Conservation (phyloP, 148 eudicot genomes). For the Nepenthes gracilis region DNA sequence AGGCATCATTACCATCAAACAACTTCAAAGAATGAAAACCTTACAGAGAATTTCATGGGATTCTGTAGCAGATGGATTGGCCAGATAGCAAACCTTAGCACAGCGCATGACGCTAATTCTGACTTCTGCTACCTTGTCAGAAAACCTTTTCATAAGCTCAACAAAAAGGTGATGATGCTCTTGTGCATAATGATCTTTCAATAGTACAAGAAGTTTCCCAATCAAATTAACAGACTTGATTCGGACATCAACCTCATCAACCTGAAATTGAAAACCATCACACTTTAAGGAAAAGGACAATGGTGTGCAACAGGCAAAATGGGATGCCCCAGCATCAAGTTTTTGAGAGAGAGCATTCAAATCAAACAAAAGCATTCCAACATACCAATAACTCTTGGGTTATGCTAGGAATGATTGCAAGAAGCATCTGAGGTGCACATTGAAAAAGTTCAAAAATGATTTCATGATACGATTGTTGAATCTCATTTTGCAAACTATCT, state of each 20-base stretch:
- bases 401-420: conserved; percentile 62
- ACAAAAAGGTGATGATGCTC: conserved; percentile 48
- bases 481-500: conserved; percentile 41
- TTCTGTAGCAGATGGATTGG: conserved; percentile 41
- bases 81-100: conserved; percentile 48
- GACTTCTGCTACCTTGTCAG: conserved; percentile 84
- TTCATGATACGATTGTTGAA: conserved; percentile 74
- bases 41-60: conserved; percentile 62
- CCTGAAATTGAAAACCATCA: conserved; percentile 25
- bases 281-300: neutral
- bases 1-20: neutral
- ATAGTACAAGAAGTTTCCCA: conserved; percentile 54
- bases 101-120: conserved; percentile 58
- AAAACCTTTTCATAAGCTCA: conserved; percentile 73
- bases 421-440: conserved; percentile 56
- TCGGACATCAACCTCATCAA: conserved; percentile 92
- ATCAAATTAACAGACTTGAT: conserved; percentile 66
- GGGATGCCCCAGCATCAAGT: neutral
- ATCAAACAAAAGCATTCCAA: neutral
- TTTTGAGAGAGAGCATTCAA: neutral
- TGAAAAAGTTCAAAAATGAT: conserved; percentile 53
- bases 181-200: conserved; percentile 30
- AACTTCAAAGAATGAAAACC: conserved; percentile 9
- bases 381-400: conserved; percentile 63
- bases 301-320: neutral